Conservation (phyloP, 2,329 filamentous ascomycete species). For the Sporothrix sp. region DNA sequence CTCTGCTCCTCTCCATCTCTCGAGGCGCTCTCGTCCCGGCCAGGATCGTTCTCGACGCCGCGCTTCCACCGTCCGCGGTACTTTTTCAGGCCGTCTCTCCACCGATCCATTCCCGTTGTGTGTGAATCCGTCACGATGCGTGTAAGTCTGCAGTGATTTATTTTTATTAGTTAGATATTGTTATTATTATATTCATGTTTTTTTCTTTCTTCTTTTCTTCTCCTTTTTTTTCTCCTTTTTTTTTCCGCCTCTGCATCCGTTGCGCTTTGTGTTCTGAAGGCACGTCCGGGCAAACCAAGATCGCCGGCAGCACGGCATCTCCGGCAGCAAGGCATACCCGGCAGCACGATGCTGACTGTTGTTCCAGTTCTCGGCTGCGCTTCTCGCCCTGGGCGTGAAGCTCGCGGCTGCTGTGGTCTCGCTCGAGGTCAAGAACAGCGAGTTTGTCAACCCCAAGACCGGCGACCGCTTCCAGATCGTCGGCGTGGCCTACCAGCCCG, state of each 20-base stretch:
- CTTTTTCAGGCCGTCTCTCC: neutral
- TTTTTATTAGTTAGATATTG: neutral
- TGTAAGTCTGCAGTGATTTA: constrained; percentile 11
- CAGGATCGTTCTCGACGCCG: neutral
- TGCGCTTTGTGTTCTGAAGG: neutral
- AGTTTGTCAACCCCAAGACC: constrained; percentile 50
- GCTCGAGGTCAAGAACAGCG: constrained; percentile 45
- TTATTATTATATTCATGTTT: neutral
- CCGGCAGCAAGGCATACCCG: no score
- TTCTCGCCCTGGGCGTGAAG: constrained; percentile 44
- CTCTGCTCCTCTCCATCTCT: neutral
- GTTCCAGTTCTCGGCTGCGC: constrained; percentile 31
- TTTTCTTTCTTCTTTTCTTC: neutral
- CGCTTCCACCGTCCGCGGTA: neutral
- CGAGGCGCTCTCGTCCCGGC: neutral
- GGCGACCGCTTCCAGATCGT: constrained; percentile 56
- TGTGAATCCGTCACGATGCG: constrained; percentile 8
- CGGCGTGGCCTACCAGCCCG: constrained; percentile 60
- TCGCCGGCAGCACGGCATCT: no score
- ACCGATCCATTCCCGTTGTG: neutral
- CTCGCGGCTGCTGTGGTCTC: constrained; percentile 47
- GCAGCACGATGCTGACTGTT: neutral
- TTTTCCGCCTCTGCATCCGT: no score
- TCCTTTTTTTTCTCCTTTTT: neutral
- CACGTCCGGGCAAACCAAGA: neutral